These are phyloP conservation scores for Saccharum officinarum DNA, from an alignment of 176 grass and related monocot species.

Conservation along the genomic window DNA sequence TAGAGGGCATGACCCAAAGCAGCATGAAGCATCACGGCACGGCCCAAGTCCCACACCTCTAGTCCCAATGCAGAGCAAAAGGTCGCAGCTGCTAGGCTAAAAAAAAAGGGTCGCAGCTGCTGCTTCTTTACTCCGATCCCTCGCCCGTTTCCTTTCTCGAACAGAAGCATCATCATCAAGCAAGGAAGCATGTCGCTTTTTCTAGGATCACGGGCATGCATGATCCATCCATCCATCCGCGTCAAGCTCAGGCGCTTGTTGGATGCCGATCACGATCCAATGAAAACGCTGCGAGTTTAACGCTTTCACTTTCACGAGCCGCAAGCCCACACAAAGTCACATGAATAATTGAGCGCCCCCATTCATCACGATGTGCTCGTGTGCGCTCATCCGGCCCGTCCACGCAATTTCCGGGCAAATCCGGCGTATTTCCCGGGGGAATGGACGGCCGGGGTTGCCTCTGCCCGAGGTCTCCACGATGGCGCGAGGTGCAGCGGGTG, in stretches of 20 bases:
- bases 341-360: conserved; percentile 16
- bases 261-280: not conserved
- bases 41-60: too few species aligned
- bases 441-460: conserved; percentile 33
- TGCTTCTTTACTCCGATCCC: too few species aligned
- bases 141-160: not conserved
- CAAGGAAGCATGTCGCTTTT: not conserved
- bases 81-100: too few species aligned
- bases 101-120: too few species aligned
- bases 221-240: not conserved
- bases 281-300: not conserved
- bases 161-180: not conserved
- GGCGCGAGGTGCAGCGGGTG: not conserved
- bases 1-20: too few species aligned
- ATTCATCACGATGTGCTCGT: conserved; percentile 37
- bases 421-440: not conserved
- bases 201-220: conserved; percentile 8
- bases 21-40: too few species aligned
- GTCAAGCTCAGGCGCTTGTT: not conserved
- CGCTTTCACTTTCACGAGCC: not conserved
- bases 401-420: not conserved
- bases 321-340: not conserved
- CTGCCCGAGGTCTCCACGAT: not conserved
- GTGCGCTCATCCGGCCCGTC: not conserved
- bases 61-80: too few species aligned